Evolutionary conservation across 2,329 filamentous ascomycete species (phyloP), one percentile per base, ranked within the genome.

Genomic region (Fusarium udum): DNA sequence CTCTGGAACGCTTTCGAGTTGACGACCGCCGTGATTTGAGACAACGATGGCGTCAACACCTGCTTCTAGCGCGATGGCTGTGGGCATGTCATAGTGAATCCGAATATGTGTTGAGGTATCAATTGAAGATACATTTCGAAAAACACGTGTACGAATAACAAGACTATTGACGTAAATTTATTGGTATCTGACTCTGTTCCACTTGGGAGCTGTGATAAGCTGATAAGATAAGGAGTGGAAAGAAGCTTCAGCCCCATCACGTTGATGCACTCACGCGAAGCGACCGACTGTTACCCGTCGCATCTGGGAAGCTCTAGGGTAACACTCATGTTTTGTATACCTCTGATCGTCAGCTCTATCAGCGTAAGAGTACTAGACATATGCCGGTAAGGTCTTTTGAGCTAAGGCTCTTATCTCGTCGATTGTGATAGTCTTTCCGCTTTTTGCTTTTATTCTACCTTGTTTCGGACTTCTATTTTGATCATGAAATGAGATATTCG

Each of bases 331-430:
- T 20, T 20, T 6, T 11, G 18, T 20, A 39, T 39, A 3, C 5
- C 36, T 7, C 5, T 39, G 36, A 37, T 20, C 2, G 20, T 37
- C 5, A 7, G 10, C 2, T 2, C 36, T 0, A 2, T 37, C 18
- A 39, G 6, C 11, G 6, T 13, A 22, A 39, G 11, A 1, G 37
- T 2, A 20, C 3, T 3, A 22, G 37, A 12, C 0, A 37, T 18
- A 11, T 37, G 16, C 36, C 2, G 36, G 36, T 11, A 7, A 11
- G 1, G 1, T 18, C 36, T 37, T 37, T 12, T 37, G 10, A 20
- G 18, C 34, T 2, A 37, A 1, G 18, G 18, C 10, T 4, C 12
- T 22, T 16, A 37, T 20, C 11, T 20, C 9, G 4, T 20, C 18
- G 36, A 20, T 9, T 1, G 9, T 37, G 3, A n/a, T n/a, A 20